Evolutionary conservation across 805 yeast genomes (phyloP).

Genomic region (Tetrapisispora phaffii): DNA sequence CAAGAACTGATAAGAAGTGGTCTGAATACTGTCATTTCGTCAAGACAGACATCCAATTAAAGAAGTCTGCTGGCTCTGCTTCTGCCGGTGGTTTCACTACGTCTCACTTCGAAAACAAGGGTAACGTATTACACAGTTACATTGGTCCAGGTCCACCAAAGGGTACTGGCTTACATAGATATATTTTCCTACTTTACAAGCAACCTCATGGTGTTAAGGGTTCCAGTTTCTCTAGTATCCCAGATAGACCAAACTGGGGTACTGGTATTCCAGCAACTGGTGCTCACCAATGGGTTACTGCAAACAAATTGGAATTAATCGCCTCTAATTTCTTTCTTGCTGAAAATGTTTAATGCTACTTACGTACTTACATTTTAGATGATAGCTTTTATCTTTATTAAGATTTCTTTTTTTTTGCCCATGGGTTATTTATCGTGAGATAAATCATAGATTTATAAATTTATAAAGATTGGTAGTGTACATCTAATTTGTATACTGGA

Average conservation of each 20-base stretch:
- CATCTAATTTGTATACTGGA: no score
- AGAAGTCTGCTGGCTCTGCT: constrained; percentile 6
- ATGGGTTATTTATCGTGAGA: no score
- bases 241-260: constrained; percentile 53
- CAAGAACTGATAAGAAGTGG: constrained; percentile 74
- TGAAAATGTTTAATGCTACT: constrained; percentile 34
- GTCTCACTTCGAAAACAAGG: constrained; percentile 27
- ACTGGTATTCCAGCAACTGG: constrained; percentile 75
- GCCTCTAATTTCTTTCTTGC: constrained; percentile 80
- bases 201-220: constrained; percentile 35
- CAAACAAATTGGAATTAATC: constrained; percentile 52
- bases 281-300: constrained; percentile 60
- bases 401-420: no score
- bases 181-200: constrained; percentile 65
- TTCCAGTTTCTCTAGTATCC: constrained; percentile 16
- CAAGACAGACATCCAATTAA: constrained; percentile 34
- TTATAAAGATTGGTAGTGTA: no score
- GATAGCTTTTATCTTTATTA: not conserved
- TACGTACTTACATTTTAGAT: not conserved
- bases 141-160: constrained; percentile 87
- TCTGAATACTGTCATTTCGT: constrained; percentile 79
- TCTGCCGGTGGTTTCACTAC: not conserved
- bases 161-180: constrained; percentile 79
- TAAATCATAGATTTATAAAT: no score
- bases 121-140: constrained; percentile 44